Percentiles rank a stretch among this genome's conserved stretches.
phyloP scores from a whole-genome alignment of 2,329 filamentous ascomycete genomes.

The Aspergillus chevalieri region DNA sequence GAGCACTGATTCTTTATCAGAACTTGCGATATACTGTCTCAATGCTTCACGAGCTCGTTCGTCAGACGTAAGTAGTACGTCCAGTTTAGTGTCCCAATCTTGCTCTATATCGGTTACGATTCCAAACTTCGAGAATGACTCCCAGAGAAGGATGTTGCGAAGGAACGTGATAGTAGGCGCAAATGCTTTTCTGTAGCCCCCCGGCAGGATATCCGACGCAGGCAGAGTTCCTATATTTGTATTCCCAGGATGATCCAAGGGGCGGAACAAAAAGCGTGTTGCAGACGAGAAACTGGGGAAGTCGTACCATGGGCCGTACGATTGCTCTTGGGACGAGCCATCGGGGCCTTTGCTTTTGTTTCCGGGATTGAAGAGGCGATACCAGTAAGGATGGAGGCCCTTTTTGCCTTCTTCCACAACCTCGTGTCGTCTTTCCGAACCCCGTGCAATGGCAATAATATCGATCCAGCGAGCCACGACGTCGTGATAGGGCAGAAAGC shows the following conservation, averaged over 20 bases:
- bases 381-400: conserved; percentile 76
- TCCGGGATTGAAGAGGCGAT: conserved; percentile 53
- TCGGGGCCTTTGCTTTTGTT: conserved; percentile 38
- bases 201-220: conserved; percentile 20
- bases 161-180: conserved; percentile 65
- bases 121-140: conserved; percentile 45
- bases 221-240: conserved; percentile 33
- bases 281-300: conserved; percentile 36
- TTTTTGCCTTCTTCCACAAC: conserved; percentile 84
- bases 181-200: conserved; percentile 48
- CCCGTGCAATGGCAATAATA: conserved; percentile 66
- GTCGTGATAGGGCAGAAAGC: conserved; percentile 74
- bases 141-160: conserved; percentile 54
- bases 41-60: conserved; percentile 56
- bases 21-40: conserved; percentile 27
- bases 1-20: conserved; percentile 33
- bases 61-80: conserved; percentile 65
- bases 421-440: conserved; percentile 64
- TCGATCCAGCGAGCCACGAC: conserved; percentile 80
- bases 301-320: conserved; percentile 39
- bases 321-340: conserved; percentile 48
- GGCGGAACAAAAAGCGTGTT: conserved; percentile 26
- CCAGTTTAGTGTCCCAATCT: conserved; percentile 78
- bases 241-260: conserved; percentile 11
- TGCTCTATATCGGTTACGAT: conserved; percentile 56